Conservation (phyloP, 2,329 filamentous ascomycete species). For the Atkinsonella hypoxylon region DNA sequence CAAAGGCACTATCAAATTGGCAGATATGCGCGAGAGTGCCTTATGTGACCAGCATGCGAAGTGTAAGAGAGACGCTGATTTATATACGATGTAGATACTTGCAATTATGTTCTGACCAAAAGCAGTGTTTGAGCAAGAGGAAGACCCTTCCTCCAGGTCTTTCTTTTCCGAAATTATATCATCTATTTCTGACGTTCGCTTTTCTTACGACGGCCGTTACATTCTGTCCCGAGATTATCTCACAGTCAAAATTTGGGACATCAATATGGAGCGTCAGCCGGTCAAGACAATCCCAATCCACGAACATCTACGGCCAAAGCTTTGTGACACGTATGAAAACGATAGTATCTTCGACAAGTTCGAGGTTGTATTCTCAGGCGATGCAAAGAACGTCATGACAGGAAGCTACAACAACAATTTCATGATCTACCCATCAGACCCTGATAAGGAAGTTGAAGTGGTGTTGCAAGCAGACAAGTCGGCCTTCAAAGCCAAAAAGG, state of each 20-base stretch:
- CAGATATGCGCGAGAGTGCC: slow-evolving; percentile 95
- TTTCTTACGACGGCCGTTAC: slow-evolving; percentile 91
- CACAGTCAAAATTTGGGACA: slow-evolving; percentile 99
- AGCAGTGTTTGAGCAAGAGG: slow-evolving; percentile 95
- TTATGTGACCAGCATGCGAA: slow-evolving; percentile 94
- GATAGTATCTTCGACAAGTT: slow-evolving; percentile 99
- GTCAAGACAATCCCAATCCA: slow-evolving; percentile 99
- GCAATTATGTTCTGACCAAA: slow-evolving; percentile 12
- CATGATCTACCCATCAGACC: slow-evolving; percentile 98
- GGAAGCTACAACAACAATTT: slow-evolving; percentile 99
- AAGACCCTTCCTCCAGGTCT: slow-evolving; percentile 89
- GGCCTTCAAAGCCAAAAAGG: slow-evolving; percentile 99
- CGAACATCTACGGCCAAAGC: slow-evolving; percentile 82
- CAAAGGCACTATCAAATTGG: slow-evolving; percentile 96
- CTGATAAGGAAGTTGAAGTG: slow-evolving; percentile 92
- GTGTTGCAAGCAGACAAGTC: slow-evolving; percentile 97
- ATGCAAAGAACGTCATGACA: slow-evolving; percentile 98
- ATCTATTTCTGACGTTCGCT: slow-evolving; percentile 96
- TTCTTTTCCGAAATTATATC: slow-evolving; percentile 99
- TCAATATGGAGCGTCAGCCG: slow-evolving; percentile 96
- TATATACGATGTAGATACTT: background rate
- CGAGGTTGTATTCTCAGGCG: slow-evolving; percentile 95
- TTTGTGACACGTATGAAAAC: slow-evolving; percentile 98
- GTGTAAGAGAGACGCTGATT: slow-evolving; percentile 38
- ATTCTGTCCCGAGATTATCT: slow-evolving; percentile 96